phyloP scores from a whole-genome alignment of 306 rosid genomes.

The Acacia melanoxylon region DNA sequence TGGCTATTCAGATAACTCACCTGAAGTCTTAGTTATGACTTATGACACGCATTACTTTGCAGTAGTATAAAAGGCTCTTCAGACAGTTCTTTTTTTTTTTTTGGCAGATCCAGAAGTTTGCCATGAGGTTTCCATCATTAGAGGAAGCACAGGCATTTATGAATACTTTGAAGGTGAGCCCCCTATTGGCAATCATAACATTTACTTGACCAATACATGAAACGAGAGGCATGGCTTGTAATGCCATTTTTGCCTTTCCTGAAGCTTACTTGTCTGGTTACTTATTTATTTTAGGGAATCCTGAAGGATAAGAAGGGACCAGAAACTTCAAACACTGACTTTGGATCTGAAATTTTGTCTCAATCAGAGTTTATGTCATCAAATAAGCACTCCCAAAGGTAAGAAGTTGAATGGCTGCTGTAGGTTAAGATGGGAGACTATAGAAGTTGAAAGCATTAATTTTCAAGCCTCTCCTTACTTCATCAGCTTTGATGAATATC shows the following conservation, averaged over 20 bases:
- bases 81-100: slow-evolving; percentile 2
- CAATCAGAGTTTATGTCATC: slow-evolving; percentile 67
- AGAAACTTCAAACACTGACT: slow-evolving; percentile 55
- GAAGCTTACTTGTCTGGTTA: background rate
- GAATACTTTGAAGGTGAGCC: slow-evolving; percentile 56
- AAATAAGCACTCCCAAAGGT: slow-evolving; percentile 51
- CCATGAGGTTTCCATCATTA: slow-evolving; percentile 62
- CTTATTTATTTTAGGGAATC: slow-evolving; percentile 43
- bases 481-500: slow-evolving; percentile 9
- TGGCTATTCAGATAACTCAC: background rate
- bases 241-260: background rate
- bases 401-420: slow-evolving; percentile 15
- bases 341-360: slow-evolving; percentile 64
- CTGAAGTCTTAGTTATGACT: background rate
- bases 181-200: background rate
- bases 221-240: slow-evolving; percentile 12
- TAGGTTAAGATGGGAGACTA: slow-evolving; percentile 20
- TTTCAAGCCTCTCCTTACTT: slow-evolving; percentile 10
- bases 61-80: background rate
- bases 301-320: slow-evolving; percentile 46
- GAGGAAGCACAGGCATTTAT: slow-evolving; percentile 61
- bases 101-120: slow-evolving; percentile 80
- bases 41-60: background rate
- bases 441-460: background rate
- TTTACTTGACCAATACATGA: background rate